These are phyloP conservation scores for Effrenium voratum DNA, from an alignment of 73 alveolate genomes.

Conservation along the genomic window DNA sequence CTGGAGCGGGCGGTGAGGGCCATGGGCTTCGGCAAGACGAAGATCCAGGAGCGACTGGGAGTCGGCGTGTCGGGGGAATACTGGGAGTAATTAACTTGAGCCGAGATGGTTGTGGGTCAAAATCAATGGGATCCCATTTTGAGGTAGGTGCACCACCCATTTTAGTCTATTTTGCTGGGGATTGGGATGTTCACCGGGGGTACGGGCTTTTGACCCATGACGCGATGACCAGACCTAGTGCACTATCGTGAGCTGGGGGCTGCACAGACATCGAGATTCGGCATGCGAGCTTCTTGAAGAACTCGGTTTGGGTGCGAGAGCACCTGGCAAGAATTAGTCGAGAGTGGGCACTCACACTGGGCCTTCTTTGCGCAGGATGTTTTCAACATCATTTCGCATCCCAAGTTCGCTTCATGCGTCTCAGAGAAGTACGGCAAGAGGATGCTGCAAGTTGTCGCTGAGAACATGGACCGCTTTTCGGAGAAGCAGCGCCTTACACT, in stretches of 20 bases:
- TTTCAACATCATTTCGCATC: slow-evolving; percentile 52
- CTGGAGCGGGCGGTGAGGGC: slow-evolving; percentile 40
- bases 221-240: no score
- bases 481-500: slow-evolving; percentile 65
- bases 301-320: no score
- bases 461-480: slow-evolving; percentile 48
- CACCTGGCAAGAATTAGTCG: no score
- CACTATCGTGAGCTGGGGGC: no score
- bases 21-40: slow-evolving; percentile 1
- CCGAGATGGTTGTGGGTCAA: background rate
- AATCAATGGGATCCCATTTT: background rate
- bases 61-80: background rate
- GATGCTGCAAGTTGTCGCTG: background rate
- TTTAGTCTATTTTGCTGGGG: no score
- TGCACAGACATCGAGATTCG: no score
- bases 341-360: no score
- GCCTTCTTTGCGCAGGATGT: slow-evolving; percentile 67
- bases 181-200: no score
- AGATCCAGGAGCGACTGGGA: slow-evolving; percentile 6
- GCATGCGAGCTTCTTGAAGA: no score
- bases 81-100: background rate
- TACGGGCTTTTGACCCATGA: no score
- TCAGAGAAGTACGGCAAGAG: slow-evolving; percentile 56
- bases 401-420: slow-evolving; percentile 52
- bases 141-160: no score